These are phyloP conservation scores for Cucumis cinereus DNA, from an alignment of 306 rosid species.

Conservation along the genomic window DNA sequence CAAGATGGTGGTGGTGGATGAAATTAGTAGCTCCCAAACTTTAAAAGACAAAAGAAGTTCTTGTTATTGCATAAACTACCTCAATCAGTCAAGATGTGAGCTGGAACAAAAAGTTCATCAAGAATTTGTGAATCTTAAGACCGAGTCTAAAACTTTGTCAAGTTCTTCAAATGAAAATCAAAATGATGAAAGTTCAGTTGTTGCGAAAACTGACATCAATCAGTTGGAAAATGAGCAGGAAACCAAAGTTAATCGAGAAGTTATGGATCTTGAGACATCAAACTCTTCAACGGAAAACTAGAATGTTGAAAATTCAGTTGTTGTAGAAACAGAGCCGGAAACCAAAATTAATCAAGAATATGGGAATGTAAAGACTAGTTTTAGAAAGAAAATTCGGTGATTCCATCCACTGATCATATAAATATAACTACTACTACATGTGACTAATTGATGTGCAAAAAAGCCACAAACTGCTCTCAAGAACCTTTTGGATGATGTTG, in stretches of 20 bases:
- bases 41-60: constrained; percentile 9
- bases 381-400: constrained; percentile 17
- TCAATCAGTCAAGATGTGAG: too few species aligned
- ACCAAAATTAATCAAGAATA: background rate
- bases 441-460: constrained; percentile 58
- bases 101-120: too few species aligned
- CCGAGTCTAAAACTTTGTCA: too few species aligned
- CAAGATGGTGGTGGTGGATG: constrained; percentile 19
- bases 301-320: constrained; percentile 17
- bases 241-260: too few species aligned
- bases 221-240: too few species aligned
- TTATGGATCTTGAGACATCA: too few species aligned
- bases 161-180: too few species aligned
- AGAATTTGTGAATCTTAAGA: too few species aligned
- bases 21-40: constrained; percentile 15
- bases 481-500: constrained; percentile 71
- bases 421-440: constrained; percentile 2
- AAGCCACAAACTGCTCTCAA: constrained; percentile 73
- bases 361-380: constrained; percentile 17
- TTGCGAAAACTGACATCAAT: too few species aligned
- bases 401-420: constrained; percentile 14
- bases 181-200: too few species aligned
- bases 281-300: constrained; percentile 7
- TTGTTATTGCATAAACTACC: constrained; percentile 29
- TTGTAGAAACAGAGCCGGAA: constrained; percentile 10